A percentile compares a stretch with the other conserved stretches of the same genome.
Evolutionary conservation across 257 asterid species (phyloP).

Genomic region (Rauvolfia tetraphylla): DNA sequence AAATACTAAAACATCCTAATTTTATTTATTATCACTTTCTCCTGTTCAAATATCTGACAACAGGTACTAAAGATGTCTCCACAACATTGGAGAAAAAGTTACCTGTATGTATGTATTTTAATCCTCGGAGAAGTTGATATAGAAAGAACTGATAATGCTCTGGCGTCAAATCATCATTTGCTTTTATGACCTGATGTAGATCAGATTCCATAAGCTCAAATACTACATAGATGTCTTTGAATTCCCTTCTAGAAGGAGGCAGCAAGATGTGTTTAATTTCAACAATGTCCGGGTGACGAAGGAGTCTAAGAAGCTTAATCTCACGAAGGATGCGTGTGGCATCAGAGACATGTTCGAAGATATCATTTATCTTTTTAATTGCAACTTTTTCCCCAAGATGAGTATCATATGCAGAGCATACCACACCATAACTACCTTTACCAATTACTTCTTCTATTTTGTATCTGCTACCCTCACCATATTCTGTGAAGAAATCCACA

Average conservation of each 20-base stretch:
- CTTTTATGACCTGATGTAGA: constrained; percentile 92
- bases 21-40: not conserved
- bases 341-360: constrained; percentile 92
- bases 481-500: constrained; percentile 89
- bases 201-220: constrained; percentile 96
- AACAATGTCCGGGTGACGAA: constrained; percentile 95
- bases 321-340: constrained; percentile 96
- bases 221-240: constrained; percentile 90
- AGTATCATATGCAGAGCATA: constrained; percentile 90
- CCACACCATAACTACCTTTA: constrained; percentile 97
- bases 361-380: constrained; percentile 87
- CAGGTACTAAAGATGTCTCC: not conserved
- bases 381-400: constrained; percentile 92
- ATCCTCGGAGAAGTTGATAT: constrained; percentile 87
- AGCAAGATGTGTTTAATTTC: constrained; percentile 90
- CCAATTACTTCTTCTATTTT: constrained; percentile 94
- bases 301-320: constrained; percentile 93
- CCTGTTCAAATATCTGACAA: not conserved
- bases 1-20: not conserved
- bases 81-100: constrained; percentile 9
- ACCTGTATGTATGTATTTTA: constrained; percentile 92
- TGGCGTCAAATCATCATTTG: constrained; percentile 82
- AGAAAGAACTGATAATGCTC: constrained; percentile 89
- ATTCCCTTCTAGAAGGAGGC: constrained; percentile 94
- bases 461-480: constrained; percentile 94